Base-by-base conservation (phyloP, 345 rosid genomes). In the Eucalyptus albens region DNA sequence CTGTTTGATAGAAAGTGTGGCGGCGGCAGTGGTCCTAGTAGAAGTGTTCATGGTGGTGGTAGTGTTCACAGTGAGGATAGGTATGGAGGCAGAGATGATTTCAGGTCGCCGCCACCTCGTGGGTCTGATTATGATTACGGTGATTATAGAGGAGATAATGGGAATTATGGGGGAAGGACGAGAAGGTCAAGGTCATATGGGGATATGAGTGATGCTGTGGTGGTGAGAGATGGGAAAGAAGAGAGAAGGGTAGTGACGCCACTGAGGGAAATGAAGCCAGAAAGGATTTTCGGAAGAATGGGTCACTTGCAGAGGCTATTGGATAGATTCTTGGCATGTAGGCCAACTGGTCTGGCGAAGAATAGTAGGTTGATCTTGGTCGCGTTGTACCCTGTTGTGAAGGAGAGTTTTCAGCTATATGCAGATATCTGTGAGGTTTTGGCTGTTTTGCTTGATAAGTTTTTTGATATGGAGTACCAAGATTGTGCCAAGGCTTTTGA, bases 401-500 rank as follows among this genome's bases (percentile, higher is more conserved):
- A 93, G 91, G 99, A 98, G 93, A 97, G 99, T 92, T 98, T 96
- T 90, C 92, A 91, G 94, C 44, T 96, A 15, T 98, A 98, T 88
- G 95, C 94, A 24, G 98, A 96, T 90, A 95, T 98, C 40, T 97
- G 99, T 26, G 98, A 95, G 93, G 97, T 93, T 55, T 91, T 98
- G 90, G 98, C 95, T 85, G 94, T 96, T 65, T 90, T 98, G 95
- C 94, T 97, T 29, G 99, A 98, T 88, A 95, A 93, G 88, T 98
- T 98, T 90, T 92, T 92, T 7, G 97, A 96, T 80, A 97, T 98
- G 99, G 98, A 96, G 89, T 95, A 96, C 89, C 88, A 93, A 0
- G 97, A 96, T 90, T 97, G 98, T 33, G 97, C 94, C 7, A 98
- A 96, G 95, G 95, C 94, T 11, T 96, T 97, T n/a, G 99, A 98